phyloP scores from a whole-genome alignment of 2,329 filamentous ascomycete species.

The Neonectria faginata region DNA sequence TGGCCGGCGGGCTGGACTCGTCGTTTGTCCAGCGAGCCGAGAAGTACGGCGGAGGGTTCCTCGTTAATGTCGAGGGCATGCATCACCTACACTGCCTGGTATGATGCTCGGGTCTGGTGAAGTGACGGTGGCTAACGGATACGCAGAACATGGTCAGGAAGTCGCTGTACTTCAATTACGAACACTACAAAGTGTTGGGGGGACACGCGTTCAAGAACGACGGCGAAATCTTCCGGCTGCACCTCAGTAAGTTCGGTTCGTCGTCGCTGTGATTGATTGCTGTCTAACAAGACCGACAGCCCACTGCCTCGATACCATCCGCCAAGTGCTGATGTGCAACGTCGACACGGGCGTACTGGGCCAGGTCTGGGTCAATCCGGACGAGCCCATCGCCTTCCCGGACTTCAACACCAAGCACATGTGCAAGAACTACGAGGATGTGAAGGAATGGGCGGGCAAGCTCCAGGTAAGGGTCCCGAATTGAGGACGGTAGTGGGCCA shows the following conservation, averaged over 20 bases:
- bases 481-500: neutral
- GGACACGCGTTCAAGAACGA: slow-evolving; percentile 67
- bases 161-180: slow-evolving; percentile 68
- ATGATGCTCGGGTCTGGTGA: neutral
- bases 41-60: slow-evolving; percentile 69
- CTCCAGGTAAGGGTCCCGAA: slow-evolving; percentile 55
- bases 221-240: slow-evolving; percentile 64
- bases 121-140: slow-evolving; percentile 13
- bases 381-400: slow-evolving; percentile 63
- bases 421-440: slow-evolving; percentile 67
- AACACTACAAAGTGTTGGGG: slow-evolving; percentile 64
- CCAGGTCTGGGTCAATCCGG: slow-evolving; percentile 67
- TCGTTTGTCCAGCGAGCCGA: slow-evolving; percentile 67
- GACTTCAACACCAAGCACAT: slow-evolving; percentile 72
- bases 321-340: slow-evolving; percentile 73
- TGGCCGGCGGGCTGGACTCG: slow-evolving; percentile 61
- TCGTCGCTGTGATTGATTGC: neutral
- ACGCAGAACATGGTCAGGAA: slow-evolving; percentile 68
- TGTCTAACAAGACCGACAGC: slow-evolving; percentile 22
- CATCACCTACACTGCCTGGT: slow-evolving; percentile 70
- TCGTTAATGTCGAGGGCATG: slow-evolving; percentile 68
- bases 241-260: slow-evolving; percentile 62
- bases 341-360: slow-evolving; percentile 70
- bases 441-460: slow-evolving; percentile 65
- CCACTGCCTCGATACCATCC: slow-evolving; percentile 71